Conservation (phyloP, 768 basidiomycete genomes). For the Pisolithus albus region DNA sequence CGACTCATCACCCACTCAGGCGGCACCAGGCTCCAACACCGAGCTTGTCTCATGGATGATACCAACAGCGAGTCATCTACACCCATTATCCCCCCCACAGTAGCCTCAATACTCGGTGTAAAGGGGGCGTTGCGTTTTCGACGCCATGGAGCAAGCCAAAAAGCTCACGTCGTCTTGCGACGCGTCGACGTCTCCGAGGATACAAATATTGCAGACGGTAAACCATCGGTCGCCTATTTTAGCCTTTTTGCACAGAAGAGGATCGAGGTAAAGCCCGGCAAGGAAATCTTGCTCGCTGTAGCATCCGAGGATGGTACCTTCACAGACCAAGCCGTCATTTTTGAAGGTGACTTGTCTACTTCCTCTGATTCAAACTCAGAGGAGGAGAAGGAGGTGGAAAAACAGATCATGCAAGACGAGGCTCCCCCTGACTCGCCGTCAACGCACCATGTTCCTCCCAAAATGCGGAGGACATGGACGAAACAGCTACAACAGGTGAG, state of each 20-base stretch:
- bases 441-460: slow-evolving; percentile 47
- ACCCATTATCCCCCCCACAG: slow-evolving; percentile 25
- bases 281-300: slow-evolving; percentile 60
- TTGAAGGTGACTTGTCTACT: slow-evolving; percentile 44
- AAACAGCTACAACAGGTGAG: slow-evolving; percentile 42
- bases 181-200: slow-evolving; percentile 49
- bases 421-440: slow-evolving; percentile 27
- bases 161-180: slow-evolving; percentile 61
- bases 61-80: slow-evolving; percentile 32
- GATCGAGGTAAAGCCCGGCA: slow-evolving; percentile 64
- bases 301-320: slow-evolving; percentile 45
- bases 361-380: slow-evolving; percentile 26
- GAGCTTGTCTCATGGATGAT: slow-evolving; percentile 28
- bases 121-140: slow-evolving; percentile 58
- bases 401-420: slow-evolving; percentile 36
- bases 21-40: slow-evolving; percentile 10
- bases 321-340: slow-evolving; percentile 50
- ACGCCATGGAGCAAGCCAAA: slow-evolving; percentile 58
- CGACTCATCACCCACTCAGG: slow-evolving; percentile 1
- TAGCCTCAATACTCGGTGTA: slow-evolving; percentile 54
- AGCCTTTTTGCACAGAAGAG: slow-evolving; percentile 62
- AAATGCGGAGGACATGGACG: slow-evolving; percentile 58
- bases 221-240: slow-evolving; percentile 43
- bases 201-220: slow-evolving; percentile 36
- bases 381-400: slow-evolving; percentile 36